Evolutionary conservation across 73 alveolate genomes (phyloP), one percentile per base, ranked within the genome.

Genomic region (Blepharisma stoltei): DNA sequence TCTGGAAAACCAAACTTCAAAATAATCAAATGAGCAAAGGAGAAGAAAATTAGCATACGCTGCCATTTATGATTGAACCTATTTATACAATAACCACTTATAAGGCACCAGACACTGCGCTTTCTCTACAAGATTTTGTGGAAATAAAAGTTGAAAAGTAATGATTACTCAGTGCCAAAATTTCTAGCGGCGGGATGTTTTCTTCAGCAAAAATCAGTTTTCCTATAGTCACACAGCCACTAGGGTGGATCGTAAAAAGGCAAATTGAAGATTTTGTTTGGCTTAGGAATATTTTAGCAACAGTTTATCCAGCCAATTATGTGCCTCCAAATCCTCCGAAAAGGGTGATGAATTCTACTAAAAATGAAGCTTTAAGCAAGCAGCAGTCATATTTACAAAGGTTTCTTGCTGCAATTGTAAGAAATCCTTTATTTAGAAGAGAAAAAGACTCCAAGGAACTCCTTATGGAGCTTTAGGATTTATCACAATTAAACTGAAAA

Each of bases 41-140:
- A n/a, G n/a, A n/a, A n/a, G n/a, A n/a, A n/a, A n/a, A n/a, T n/a
- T n/a, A n/a, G n/a, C n/a, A n/a, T n/a, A n/a, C n/a, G n/a, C n/a
- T n/a, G n/a, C n/a, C n/a, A n/a, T n/a, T n/a, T n/a, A n/a, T n/a
- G n/a, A n/a, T n/a, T n/a, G n/a, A n/a, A n/a, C n/a, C n/a, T n/a
- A n/a, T n/a, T n/a, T 55, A 55, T 60, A 14, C 73, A 60, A 60
- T 60, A 14, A 14, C 14, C 18, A 38, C 73, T 2, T 14, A 14
- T 2, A 60, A 60, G 5, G 23, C 23, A 38, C 73, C 14, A 60
- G 73, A 60, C 73, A 60, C 14, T 25, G 73, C 14, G 2, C 73
- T 60, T 18, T 60, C 73, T 25, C 73, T 60, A 20, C 46, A 60
- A 60, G 73, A 60, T 14, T 20, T 60, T 25, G 23, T 60, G n/a